Evolutionary conservation across 164 flowering plant genomes (phyloP).

Genomic region (Vitis rupestris): DNA sequence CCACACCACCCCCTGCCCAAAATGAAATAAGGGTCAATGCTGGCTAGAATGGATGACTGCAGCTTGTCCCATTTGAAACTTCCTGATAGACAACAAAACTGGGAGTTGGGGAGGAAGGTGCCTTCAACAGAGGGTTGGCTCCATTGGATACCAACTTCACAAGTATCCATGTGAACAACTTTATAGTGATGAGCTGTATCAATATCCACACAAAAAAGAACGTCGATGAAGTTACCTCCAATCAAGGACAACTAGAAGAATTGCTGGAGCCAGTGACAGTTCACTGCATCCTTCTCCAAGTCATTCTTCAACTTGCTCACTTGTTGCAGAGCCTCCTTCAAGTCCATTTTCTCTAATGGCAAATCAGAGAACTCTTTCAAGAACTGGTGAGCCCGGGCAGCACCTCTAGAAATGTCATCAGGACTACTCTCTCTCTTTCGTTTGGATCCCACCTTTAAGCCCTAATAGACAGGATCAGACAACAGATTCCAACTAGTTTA

Average conservation of each 20-base stretch:
- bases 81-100: not conserved
- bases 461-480: not conserved
- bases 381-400: conserved; percentile 71
- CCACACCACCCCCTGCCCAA: not conserved
- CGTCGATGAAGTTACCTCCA: not conserved
- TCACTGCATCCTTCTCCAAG: conserved; percentile 67
- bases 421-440: conserved; percentile 59
- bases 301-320: conserved; percentile 55
- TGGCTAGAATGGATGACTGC: not conserved
- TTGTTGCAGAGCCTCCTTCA: conserved; percentile 55
- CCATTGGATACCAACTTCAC: not conserved
- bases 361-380: conserved; percentile 72
- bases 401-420: conserved; percentile 70
- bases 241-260: conserved; percentile 42
- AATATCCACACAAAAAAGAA: not conserved
- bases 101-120: not conserved
- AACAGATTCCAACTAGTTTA: conserved; percentile 1
- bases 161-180: not conserved
- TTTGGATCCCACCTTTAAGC: conserved; percentile 59
- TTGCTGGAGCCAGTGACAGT: conserved; percentile 76
- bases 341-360: conserved; percentile 76
- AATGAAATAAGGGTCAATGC: not conserved
- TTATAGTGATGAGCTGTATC: conserved; percentile 1
- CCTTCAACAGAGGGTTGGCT: not conserved
- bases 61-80: not conserved